Evolutionary conservation across 768 basidiomycete species (phyloP).

Genomic region (Suillus paluster): DNA sequence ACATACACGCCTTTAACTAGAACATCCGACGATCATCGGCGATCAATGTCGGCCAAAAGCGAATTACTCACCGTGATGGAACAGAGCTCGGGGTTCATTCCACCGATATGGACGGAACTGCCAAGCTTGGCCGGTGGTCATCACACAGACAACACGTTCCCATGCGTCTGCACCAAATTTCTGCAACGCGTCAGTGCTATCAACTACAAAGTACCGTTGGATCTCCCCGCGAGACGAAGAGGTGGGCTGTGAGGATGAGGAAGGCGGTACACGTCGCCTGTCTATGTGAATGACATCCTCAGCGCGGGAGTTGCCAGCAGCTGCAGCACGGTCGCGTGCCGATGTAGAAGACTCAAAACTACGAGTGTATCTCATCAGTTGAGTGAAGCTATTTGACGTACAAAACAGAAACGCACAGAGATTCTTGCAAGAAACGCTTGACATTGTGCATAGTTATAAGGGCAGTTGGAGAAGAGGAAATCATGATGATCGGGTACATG

Average conservation of each 20-base stretch:
- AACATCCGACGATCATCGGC: background rate
- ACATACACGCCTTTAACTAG: constrained; percentile 95
- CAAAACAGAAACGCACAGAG: constrained; percentile 54
- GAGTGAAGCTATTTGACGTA: background rate
- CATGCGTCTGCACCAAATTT: constrained; percentile 95
- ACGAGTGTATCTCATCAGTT: background rate
- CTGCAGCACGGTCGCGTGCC: constrained; percentile 67
- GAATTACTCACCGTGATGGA: constrained; percentile 79
- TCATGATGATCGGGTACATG: constrained; percentile 94
- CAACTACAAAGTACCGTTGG: constrained; percentile 84
- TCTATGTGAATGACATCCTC: constrained; percentile 91
- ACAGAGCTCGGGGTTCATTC: constrained; percentile 89
- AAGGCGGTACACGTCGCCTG: constrained; percentile 66
- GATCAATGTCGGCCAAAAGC: background rate
- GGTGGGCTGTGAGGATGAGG: constrained; percentile 22
- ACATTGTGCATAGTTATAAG: constrained; percentile 99
- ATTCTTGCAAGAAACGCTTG: constrained; percentile 90
- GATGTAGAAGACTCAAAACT: constrained; percentile 80
- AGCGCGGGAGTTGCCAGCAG: constrained; percentile 72
- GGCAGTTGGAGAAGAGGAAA: constrained; percentile 91
- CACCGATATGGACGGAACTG: constrained; percentile 98
- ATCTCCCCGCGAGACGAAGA: constrained; percentile 39
- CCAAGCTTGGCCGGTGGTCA: constrained; percentile 99
- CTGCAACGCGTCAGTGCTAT: constrained; percentile 87
- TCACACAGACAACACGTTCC: constrained; percentile 96